Evolutionary conservation across 2,329 filamentous ascomycete species (phyloP).

Genomic region (Fusarium sp.): DNA sequence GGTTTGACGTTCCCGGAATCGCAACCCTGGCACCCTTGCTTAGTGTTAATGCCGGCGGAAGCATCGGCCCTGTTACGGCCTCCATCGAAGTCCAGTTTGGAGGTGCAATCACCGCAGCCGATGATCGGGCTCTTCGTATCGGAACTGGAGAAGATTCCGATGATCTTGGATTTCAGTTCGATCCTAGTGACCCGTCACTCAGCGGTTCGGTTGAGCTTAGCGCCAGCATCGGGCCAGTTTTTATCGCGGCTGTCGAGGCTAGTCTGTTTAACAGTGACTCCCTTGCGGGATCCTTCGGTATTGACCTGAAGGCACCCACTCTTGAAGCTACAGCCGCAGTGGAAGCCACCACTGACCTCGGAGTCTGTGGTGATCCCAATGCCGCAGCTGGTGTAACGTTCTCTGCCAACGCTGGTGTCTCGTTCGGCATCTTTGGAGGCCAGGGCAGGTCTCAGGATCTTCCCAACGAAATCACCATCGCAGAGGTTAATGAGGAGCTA

Average conservation of each 20-base stretch:
- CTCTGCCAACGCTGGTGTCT: conserved; percentile 7
- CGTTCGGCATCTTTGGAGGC: conserved; percentile 10
- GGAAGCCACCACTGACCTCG: conserved; percentile 5
- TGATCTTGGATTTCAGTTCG: conserved; percentile 2
- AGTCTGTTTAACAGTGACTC: background rate
- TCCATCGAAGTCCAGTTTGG: conserved; percentile 4
- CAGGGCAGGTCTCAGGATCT: conserved; percentile 1
- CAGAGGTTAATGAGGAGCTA: conserved; percentile 4
- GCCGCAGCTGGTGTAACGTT: conserved; percentile 1
- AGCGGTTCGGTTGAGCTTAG: conserved; percentile 7
- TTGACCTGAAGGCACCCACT: conserved; percentile 8
- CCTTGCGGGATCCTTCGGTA: conserved; percentile 4
- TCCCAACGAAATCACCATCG: conserved; percentile 7
- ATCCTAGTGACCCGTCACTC: background rate
- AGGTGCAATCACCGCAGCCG: conserved; percentile 1
- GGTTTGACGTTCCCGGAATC: conserved; percentile 7
- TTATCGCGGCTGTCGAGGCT: conserved; percentile 8
- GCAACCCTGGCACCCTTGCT: conserved; percentile 8
- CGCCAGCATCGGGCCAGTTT: conserved; percentile 7
- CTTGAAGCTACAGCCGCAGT: conserved; percentile 6
- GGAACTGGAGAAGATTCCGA: background rate
- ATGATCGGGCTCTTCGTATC: conserved; percentile 1
- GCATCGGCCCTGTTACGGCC: conserved; percentile 5
- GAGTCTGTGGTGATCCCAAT: conserved; percentile 8
- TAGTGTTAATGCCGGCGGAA: conserved; percentile 7